Base-by-base conservation (phyloP, 2,329 filamentous ascomycete species). In the Botrytis cinerea region DNA sequence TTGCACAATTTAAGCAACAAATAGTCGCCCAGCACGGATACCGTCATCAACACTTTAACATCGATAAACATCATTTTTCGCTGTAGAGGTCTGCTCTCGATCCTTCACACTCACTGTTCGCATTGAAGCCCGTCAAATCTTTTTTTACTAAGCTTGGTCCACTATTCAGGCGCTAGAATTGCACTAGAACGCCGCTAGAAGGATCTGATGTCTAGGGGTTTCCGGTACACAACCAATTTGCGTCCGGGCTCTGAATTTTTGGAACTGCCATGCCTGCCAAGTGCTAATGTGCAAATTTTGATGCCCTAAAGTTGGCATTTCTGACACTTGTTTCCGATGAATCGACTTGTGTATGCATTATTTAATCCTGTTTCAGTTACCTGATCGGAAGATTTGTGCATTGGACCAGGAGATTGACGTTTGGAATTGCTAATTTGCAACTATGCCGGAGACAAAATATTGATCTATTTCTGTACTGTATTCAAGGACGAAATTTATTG, bases 111-210 rank as follows among this genome's bases (percentile, higher is more conserved):
- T 48, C 67, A 59, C 38, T 59, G 51, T 57, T 70, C 67, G 67
- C 51, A 45, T 45, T 45, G 38, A 67, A 67, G 63, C 32, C 63
- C 63, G 63, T 46, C 22, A 54, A 68, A 45, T 16, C 16, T 45
- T 45, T 45, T 16, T 45, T 45, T 45, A 45, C 62, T 20, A 35
- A 22, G 64, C 64, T 68, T 54, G 46, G 32, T 38, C 25, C n/a
- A 28, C 8, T 7, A 25, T 5, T 18, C 20, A 8, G 16, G 8
- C 38, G 51, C 67, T 70, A 70, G 67, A 70, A 60, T 28, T 3
- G 5, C 38, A 8, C 67, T 70, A 70, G 51, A 60, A 70, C 12
- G 14, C 25, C 67, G 35, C 67, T 70, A 70, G 67, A 70, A 70
- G n/a, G 28, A 70, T 70, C 51, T 70, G 51, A 60, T 20, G 38